A percentile compares a stretch with the other conserved stretches of the same genome.
These are phyloP conservation scores for Lolium rigidum DNA, from an alignment of 176 grass and related monocot species.

Conservation along the genomic window DNA sequence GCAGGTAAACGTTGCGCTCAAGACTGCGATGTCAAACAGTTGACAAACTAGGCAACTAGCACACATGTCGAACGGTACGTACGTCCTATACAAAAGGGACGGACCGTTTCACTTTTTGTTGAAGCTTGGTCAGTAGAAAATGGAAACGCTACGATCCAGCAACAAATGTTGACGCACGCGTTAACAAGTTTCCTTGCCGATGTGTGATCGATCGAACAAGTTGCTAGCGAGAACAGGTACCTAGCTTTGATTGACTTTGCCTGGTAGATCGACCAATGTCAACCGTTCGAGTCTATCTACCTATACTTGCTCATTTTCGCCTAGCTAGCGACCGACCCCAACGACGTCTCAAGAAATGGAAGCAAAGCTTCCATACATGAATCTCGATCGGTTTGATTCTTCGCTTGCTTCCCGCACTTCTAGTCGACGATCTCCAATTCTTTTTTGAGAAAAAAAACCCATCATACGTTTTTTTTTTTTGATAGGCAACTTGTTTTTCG, in stretches of 20 bases:
- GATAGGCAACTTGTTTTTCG: no score
- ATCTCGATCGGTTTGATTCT: not conserved
- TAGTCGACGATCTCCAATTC: not conserved
- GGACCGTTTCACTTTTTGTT: no score
- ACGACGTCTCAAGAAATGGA: not conserved
- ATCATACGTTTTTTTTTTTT: no score
- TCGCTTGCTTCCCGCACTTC: not conserved
- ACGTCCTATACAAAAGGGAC: no score
- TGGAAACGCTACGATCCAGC: not conserved
- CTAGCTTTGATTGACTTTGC: not conserved
- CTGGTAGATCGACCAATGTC: not conserved
- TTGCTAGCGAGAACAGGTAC: not conserved
- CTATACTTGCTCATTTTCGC: not conserved
- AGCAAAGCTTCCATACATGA: not conserved
- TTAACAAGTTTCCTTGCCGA: not conserved
- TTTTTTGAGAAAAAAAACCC: no score
- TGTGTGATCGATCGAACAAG: not conserved
- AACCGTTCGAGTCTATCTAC: not conserved
- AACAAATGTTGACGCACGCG: conserved; percentile 7
- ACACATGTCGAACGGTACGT: not conserved
- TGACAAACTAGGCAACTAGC: not conserved
- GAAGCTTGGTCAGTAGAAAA: no score
- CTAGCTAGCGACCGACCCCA: not conserved
- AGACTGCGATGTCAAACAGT: conserved; percentile 34
- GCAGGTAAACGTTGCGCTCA: conserved; percentile 46